phyloP scores from a whole-genome alignment of 2,329 filamentous ascomycete species.

The Celoporthe dispersa region DNA sequence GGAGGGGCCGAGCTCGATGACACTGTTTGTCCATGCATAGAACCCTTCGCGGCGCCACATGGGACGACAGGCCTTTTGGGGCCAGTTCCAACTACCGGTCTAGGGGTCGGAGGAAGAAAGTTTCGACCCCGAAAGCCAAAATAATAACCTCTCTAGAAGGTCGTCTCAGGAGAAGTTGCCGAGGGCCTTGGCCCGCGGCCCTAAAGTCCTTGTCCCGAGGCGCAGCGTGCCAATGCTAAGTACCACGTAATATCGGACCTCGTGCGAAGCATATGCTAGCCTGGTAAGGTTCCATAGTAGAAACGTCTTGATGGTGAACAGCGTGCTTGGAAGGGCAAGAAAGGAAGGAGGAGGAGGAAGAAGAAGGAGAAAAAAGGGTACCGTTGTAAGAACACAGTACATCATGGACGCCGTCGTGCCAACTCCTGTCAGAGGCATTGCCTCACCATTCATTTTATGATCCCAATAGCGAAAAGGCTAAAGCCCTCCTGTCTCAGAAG shows the following conservation, averaged over 20 bases:
- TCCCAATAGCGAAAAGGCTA: background rate
- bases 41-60: background rate
- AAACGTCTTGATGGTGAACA: background rate
- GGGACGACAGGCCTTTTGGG: background rate
- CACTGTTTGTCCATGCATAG: background rate
- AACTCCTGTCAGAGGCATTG: background rate
- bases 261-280: background rate
- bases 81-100: background rate
- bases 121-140: background rate
- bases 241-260: background rate
- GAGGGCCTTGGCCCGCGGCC: background rate
- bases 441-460: background rate
- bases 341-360: too few species aligned
- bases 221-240: background rate
- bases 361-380: background rate
- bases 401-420: background rate
- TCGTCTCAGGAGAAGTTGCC: background rate
- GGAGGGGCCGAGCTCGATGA: conserved; percentile 5
- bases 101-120: background rate
- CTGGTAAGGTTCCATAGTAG: background rate
- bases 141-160: background rate
- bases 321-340: background rate
- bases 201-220: background rate
- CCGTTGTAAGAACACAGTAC: background rate
- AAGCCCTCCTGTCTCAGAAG: conserved; percentile 7